Evolutionary conservation across 768 basidiomycete species (phyloP), one percentile per base, ranked within the genome.

Genomic region (Gloeopeniophorella convolvens): DNA sequence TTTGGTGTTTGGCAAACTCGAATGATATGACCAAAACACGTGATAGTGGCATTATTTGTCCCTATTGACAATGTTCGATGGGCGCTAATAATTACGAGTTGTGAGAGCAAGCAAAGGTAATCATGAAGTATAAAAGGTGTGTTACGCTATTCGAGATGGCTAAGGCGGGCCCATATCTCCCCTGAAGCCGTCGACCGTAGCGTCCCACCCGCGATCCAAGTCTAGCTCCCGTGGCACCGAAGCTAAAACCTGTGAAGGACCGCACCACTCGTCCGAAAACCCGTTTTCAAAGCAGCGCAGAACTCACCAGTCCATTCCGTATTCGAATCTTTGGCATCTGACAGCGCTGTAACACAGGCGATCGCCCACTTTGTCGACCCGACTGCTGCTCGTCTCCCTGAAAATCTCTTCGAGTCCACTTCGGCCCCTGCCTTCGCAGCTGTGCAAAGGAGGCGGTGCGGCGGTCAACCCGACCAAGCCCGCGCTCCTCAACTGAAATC

Each of bases 261-360:
- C 61, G 63, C 75, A 1, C 65, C 65, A 4, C 52, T 69, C 36
- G 48, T 68, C 49, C 62, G 68, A 42, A 68, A 68, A 20, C 65
- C 73, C 8, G 71, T 83, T 9, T 77, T 77, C 58, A 75, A 70
- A 54, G 58, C 72, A 1, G 42, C 65, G 7, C 63, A 60, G 26
- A 62, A 65, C n/a, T 79, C 82, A 0, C 82, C 84, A 0, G 63
- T 77, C 8, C 67, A 70, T 6, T 72, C 68, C 3, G 73, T 81
- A n/a, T 62, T 82, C 8, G 70, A 77, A 34, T 76, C 77, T 1
- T 63, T 86, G 27, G 79, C 79, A 0, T 77, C 82, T 0, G 82
- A 85, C 57, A 80, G 68, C 4, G 49, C 63, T 10, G 50, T 69
- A 6, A 59, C 66, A 7, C 57, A 63, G 8, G 73, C 77, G 0